These are phyloP conservation scores for Gaertneriomyces sp. DNA, from an alignment of 192 early-diverging fungal genomes.

Conservation along the genomic window DNA sequence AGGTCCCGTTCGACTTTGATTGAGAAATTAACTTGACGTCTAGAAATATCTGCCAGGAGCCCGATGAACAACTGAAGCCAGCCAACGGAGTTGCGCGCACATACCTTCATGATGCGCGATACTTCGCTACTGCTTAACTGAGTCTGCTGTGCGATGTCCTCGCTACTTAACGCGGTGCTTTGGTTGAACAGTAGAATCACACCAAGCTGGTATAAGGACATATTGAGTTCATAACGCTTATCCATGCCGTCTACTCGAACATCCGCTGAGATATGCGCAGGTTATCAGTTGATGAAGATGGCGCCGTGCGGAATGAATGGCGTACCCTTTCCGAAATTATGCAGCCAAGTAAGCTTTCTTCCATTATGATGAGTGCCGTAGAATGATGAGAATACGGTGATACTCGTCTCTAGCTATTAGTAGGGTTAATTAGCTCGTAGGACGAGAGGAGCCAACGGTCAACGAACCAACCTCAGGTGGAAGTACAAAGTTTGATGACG, in stretches of 20 bases:
- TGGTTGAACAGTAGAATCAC: slow-evolving; percentile 69
- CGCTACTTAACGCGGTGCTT: slow-evolving; percentile 36
- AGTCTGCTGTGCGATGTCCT: slow-evolving; percentile 56
- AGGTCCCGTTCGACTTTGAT: background rate
- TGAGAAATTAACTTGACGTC: slow-evolving; percentile 50
- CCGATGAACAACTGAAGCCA: background rate
- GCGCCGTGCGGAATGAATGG: background rate
- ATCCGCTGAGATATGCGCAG: slow-evolving; percentile 47
- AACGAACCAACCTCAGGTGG: slow-evolving; percentile 41
- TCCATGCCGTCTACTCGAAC: slow-evolving; percentile 62
- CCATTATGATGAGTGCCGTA: slow-evolving; percentile 71
- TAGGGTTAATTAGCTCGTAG: background rate
- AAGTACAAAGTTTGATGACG: slow-evolving; percentile 31
- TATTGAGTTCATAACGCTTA: slow-evolving; percentile 73
- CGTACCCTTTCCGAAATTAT: slow-evolving; percentile 71
- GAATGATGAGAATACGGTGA: slow-evolving; percentile 66
- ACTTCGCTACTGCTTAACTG: slow-evolving; percentile 55
- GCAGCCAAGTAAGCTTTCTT: slow-evolving; percentile 76
- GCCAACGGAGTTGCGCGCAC: background rate
- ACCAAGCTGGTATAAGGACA: slow-evolving; percentile 68
- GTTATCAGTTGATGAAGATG: background rate
- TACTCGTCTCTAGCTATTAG: slow-evolving; percentile 60
- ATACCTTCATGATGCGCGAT: slow-evolving; percentile 56
- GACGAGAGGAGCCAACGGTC: background rate
- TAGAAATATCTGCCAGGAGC: slow-evolving; percentile 41